Evolutionary conservation across 805 yeast genomes (phyloP).

Genomic region (Priceomyces carsonii): DNA sequence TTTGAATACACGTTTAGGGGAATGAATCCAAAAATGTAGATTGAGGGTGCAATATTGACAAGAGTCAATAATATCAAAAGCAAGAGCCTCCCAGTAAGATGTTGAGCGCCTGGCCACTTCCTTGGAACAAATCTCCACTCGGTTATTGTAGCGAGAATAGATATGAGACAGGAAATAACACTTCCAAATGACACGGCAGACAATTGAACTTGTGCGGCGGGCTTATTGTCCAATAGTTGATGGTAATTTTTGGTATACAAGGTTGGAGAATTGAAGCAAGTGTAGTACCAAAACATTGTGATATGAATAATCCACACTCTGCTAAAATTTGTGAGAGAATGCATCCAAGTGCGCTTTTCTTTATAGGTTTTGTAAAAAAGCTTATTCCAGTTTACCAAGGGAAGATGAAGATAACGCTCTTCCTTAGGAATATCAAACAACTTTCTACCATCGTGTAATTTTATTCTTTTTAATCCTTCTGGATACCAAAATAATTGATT

Average conservation of each 20-base stretch:
- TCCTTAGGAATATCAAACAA: constrained; percentile 28
- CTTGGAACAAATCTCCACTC: constrained; percentile 29
- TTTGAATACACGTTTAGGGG: constrained; percentile 24
- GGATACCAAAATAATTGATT: constrained; percentile 54
- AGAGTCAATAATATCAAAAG: constrained; percentile 14
- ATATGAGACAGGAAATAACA: constrained; percentile 34
- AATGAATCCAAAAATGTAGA: constrained; percentile 27
- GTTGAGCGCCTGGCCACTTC: constrained; percentile 22
- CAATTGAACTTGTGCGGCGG: constrained; percentile 45
- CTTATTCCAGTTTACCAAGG: constrained; percentile 40
- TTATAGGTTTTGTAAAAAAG: constrained; percentile 47
- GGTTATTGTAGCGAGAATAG: constrained; percentile 23
- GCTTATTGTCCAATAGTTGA: constrained; percentile 43
- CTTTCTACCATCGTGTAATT: constrained; percentile 29
- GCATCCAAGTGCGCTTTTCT: constrained; percentile 53
- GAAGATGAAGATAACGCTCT: constrained; percentile 31
- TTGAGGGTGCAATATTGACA: constrained; percentile 27
- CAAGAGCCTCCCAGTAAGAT: constrained; percentile 14
- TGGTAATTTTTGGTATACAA: constrained; percentile 45
- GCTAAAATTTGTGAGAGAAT: constrained; percentile 48
- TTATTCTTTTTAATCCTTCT: constrained; percentile 32
- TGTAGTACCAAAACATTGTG: constrained; percentile 52
- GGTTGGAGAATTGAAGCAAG: constrained; percentile 51
- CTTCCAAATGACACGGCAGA: constrained; percentile 50
- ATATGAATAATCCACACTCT: constrained; percentile 56